Conservation (phyloP, 2,329 filamentous ascomycete genomes). For the Trichoderma sp. region DNA sequence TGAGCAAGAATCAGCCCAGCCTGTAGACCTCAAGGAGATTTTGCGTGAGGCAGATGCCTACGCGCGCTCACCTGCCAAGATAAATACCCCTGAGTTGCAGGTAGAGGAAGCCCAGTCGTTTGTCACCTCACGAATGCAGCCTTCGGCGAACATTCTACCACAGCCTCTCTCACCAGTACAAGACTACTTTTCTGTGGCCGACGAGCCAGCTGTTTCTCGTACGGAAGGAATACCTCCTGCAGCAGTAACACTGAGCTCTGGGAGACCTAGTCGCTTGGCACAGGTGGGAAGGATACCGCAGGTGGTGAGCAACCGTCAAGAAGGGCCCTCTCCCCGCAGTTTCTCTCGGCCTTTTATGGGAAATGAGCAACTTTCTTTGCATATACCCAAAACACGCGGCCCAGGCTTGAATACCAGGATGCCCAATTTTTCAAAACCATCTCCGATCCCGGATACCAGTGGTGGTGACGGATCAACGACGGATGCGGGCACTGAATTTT, state of each 20-base stretch:
- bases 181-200: background rate
- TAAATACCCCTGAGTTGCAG: background rate
- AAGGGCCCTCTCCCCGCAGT: constrained; percentile 69
- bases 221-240: background rate
- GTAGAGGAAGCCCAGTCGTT: background rate
- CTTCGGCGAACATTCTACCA: background rate
- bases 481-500: constrained; percentile 33
- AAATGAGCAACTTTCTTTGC: constrained; percentile 42
- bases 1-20: constrained; percentile 51
- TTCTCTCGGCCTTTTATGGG: constrained; percentile 79
- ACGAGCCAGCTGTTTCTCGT: background rate
- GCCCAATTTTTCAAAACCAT: constrained; percentile 43
- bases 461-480: constrained; percentile 37
- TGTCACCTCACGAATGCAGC: background rate
- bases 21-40: constrained; percentile 43
- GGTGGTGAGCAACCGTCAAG: constrained; percentile 67
- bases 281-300: constrained; percentile 85
- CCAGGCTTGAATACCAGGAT: constrained; percentile 48
- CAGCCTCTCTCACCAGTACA: background rate
- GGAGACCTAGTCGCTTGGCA: constrained; percentile 59
- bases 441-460: constrained; percentile 37
- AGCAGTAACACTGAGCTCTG: constrained; percentile 16
- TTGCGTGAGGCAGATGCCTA: constrained; percentile 49
- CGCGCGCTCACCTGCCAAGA: constrained; percentile 24
- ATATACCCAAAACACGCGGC: constrained; percentile 30